Percentiles rank a stretch among this genome's conserved stretches.
These are phyloP conservation scores for Aureobasidium subglaciale DNA, from an alignment of 2,329 filamentous ascomycete species.

Conservation along the genomic window DNA sequence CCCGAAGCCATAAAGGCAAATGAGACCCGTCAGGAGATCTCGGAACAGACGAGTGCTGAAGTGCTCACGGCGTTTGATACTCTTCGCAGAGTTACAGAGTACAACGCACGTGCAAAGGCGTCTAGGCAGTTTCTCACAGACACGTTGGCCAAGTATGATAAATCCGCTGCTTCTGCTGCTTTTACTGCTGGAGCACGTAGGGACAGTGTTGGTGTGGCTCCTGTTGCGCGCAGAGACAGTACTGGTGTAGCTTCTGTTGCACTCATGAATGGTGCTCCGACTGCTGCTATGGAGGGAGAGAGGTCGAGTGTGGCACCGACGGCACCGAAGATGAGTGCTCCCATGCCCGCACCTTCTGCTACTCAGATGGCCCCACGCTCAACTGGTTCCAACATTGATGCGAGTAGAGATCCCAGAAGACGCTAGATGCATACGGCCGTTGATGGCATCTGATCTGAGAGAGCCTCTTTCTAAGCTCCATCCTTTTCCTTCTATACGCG, in stretches of 20 bases:
- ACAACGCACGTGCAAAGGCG: neutral
- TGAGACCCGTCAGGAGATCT: neutral
- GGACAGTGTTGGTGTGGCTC: neutral
- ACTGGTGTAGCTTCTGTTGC: neutral
- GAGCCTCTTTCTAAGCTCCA: neutral
- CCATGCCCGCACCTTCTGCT: neutral
- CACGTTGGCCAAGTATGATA: conserved; percentile 2
- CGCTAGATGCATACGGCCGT: neutral
- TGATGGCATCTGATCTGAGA: neutral
- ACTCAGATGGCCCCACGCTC: neutral
- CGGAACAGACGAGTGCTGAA: neutral
- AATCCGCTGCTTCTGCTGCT: neutral
- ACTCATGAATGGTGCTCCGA: neutral
- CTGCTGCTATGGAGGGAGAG: neutral
- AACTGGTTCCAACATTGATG: conserved; percentile 1
- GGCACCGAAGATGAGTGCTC: neutral
- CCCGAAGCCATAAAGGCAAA: conserved; percentile 3
- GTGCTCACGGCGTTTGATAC: conserved; percentile 1
- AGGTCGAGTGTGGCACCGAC: neutral
- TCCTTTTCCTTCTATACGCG: neutral
- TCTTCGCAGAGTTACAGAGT: neutral
- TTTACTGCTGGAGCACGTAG: neutral
- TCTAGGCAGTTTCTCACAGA: conserved; percentile 1
- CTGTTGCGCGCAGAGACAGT: neutral
- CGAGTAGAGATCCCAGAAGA: conserved; percentile 17